Evolutionary conservation across 148 eudicot genomes (phyloP).

Genomic region (Simmondsia chinensis): DNA sequence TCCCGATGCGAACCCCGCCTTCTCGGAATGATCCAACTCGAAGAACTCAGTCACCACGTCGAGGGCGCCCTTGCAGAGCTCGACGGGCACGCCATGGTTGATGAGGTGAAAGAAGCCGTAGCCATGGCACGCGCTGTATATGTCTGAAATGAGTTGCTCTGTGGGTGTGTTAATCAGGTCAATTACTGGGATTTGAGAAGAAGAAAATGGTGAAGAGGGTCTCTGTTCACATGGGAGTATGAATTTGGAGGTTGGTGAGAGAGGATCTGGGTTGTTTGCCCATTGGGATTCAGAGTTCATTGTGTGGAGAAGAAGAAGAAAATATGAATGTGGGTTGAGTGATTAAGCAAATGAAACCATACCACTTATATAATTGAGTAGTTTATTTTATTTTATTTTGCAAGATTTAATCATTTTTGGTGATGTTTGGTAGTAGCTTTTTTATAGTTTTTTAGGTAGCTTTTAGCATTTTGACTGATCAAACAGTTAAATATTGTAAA

Average conservation of each 20-base stretch:
- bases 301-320: too few species aligned
- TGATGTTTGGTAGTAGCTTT: too few species aligned
- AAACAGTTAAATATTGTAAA: too few species aligned
- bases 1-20: constrained; percentile 9
- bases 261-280: constrained; percentile 14
- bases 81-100: constrained; percentile 25
- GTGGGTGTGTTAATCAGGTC: constrained; percentile 10
- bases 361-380: too few species aligned
- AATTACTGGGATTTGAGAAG: too few species aligned
- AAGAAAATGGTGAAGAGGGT: constrained; percentile 9
- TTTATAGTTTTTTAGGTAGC: too few species aligned
- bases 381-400: too few species aligned
- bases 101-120: constrained; percentile 27
- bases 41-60: constrained; percentile 18
- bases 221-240: constrained; percentile 15
- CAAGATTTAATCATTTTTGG: too few species aligned
- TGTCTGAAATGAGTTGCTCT: neutral
- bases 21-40: constrained; percentile 17
- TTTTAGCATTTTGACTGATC: too few species aligned
- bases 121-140: constrained; percentile 22
- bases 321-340: too few species aligned
- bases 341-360: too few species aligned
- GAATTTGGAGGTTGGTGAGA: constrained; percentile 9
- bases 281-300: too few species aligned
- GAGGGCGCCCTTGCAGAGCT: constrained; percentile 16